phyloP scores from a whole-genome alignment of 2,329 filamentous ascomycete species.

The Mariannaea sp. region DNA sequence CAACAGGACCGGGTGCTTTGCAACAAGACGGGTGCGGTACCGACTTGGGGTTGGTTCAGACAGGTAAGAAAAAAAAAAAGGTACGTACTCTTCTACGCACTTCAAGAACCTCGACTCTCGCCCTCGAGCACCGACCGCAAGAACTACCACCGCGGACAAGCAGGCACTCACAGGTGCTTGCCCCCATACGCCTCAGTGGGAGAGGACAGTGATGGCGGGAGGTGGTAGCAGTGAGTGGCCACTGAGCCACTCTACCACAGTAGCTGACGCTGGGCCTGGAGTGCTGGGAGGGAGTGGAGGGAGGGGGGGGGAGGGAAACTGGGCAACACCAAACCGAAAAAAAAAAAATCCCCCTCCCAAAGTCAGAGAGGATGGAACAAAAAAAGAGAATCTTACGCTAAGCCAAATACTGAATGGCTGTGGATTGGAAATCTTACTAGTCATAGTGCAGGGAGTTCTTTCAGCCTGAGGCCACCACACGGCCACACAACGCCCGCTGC shows the following conservation, averaged over 20 bases:
- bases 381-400: constrained; percentile 42
- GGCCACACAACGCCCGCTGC: constrained; percentile 25
- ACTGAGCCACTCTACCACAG: constrained; percentile 29
- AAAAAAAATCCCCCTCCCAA: constrained; percentile 27
- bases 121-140: constrained; percentile 9
- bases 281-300: constrained; percentile 18
- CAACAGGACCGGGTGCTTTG: constrained; percentile 43
- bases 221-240: constrained; percentile 14
- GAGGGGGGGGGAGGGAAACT: constrained; percentile 19
- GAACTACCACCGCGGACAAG: too few relatives aligned
- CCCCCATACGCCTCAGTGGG: constrained; percentile 12
- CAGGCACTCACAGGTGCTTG: constrained; percentile 9
- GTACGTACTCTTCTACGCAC: constrained; percentile 38
- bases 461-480: constrained; percentile 35
- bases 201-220: constrained; percentile 14
- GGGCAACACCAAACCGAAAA: too few relatives aligned
- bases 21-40: constrained; percentile 39
- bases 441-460: constrained; percentile 31
- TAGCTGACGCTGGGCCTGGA: constrained; percentile 21
- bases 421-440: constrained; percentile 43
- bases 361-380: constrained; percentile 27
- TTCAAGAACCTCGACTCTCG: constrained; percentile 30
- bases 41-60: constrained; percentile 37
- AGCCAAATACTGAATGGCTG: constrained; percentile 44
- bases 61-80: constrained; percentile 17